Base-by-base conservation (phyloP, 1,284 basidiomycete genomes). In the Ceratorhiza oryzae-sativae region DNA sequence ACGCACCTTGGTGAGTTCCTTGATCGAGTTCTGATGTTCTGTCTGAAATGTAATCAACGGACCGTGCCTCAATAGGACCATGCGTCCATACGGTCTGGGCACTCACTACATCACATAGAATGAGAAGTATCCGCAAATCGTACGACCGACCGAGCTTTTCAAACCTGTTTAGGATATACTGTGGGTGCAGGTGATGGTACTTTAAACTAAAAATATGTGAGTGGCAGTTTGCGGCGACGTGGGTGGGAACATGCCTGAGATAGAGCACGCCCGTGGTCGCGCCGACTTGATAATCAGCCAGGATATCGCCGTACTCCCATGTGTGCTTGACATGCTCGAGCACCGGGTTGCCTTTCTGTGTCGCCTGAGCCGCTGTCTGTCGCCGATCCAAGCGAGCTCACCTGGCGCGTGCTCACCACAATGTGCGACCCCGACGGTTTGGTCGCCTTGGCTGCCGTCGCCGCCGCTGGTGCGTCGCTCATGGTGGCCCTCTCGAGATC, bases 171-270 rank as follows among this genome's bases (percentile, higher is more conserved):
- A 95, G 92, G 73, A 99, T 91, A 79, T 99, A 99, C 80, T 99
- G 97, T 3, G 97, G 97, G 80, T 99, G 97, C 18, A 99, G 85
- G 30, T 96, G 91, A 78, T 99, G 96, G 77, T 99, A 99, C 76
- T 91, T 92, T 73, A 99, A 81, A 78, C 96, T 98, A 67, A 36
- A 32, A 15, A 20, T 25, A 27, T 42, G 6, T 12, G 23, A 71
- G 63, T 59, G 1, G 60, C 39, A n/a, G 15, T 15, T 27, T 39
- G 20, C 15, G 48, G 10, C 3, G 51, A 32, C 51, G 30, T 73
- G 25, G 15, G 61, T 27, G 32, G n/a, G n/a, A n/a, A 15, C n/a
- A 53, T 72, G 92, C 94, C 94, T 96, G 59, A 98, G 84, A 78
- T 91, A 98, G 32, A 98, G 81, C 3, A 96, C 90, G n/a, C 95